Percentiles rank a stretch among this genome's conserved stretches.
phyloP scores from a whole-genome alignment of 768 basidiomycete genomes.

The Candolleomyces efflorescens region DNA sequence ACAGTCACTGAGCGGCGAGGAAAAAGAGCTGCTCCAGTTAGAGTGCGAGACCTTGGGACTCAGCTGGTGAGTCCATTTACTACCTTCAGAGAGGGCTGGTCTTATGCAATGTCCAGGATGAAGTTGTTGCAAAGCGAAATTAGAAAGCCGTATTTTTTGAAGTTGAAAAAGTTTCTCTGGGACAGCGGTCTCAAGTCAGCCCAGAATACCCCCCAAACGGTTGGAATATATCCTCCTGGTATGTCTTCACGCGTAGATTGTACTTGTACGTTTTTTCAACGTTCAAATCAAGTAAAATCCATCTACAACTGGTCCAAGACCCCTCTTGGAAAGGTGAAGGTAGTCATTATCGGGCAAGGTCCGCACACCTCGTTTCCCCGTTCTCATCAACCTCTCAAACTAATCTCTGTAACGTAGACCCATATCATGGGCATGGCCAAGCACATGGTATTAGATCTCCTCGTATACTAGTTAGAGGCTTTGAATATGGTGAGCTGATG shows the following conservation, averaged over 20 bases:
- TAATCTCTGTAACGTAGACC: slow-evolving; percentile 40
- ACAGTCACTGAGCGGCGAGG: slow-evolving; percentile 52
- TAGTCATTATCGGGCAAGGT: slow-evolving; percentile 83
- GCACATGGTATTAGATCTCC: slow-evolving; percentile 62
- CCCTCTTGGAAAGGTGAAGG: slow-evolving; percentile 77
- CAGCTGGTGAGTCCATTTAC: slow-evolving; percentile 50
- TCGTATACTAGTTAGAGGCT: background rate
- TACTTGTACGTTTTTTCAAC: background rate
- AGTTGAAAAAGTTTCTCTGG: slow-evolving; percentile 67
- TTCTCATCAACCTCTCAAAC: background rate
- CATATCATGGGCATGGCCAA: slow-evolving; percentile 76
- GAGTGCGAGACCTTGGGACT: slow-evolving; percentile 73
- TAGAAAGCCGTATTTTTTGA: slow-evolving; percentile 70
- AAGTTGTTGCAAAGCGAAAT: slow-evolving; percentile 73
- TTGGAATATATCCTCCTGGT: slow-evolving; percentile 80
- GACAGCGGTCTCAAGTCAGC: slow-evolving; percentile 55
- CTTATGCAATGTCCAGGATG: slow-evolving; percentile 42
- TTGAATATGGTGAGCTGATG: slow-evolving; percentile 5
- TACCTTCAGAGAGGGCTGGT: background rate
- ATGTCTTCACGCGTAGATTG: slow-evolving; percentile 21
- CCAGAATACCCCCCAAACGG: slow-evolving; percentile 37
- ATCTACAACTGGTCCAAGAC: slow-evolving; percentile 93
- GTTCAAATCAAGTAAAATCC: slow-evolving; percentile 48
- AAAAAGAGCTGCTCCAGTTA: slow-evolving; percentile 53
- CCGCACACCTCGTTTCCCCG: slow-evolving; percentile 4